Evolutionary conservation across 2,329 filamentous ascomycete species (phyloP).

Genomic region (Paraconiothyrium brasiliense): DNA sequence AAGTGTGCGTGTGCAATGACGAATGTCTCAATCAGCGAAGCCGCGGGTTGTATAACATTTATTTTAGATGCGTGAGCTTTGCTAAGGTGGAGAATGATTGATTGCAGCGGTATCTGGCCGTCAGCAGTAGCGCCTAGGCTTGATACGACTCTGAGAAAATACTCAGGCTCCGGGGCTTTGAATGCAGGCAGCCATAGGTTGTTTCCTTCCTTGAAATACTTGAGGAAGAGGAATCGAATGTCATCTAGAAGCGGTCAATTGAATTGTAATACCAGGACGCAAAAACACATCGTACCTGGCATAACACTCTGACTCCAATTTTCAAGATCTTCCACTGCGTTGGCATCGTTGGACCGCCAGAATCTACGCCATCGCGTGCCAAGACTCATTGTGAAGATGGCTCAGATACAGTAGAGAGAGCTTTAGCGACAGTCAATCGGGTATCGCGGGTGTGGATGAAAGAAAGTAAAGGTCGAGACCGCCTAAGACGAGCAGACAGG

Average conservation of each 20-base stretch:
- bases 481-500: neutral
- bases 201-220: neutral
- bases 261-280: neutral
- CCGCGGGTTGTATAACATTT: neutral
- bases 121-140: neutral
- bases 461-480: neutral
- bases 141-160: neutral
- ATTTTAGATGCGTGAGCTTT: constrained; percentile 1
- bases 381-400: neutral
- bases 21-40: neutral
- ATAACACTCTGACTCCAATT: neutral
- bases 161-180: neutral
- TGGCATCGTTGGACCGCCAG: neutral
- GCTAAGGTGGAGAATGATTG: neutral
- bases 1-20: constrained; percentile 2
- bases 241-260: neutral
- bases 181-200: neutral
- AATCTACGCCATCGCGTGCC: neutral
- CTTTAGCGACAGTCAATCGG: too few species aligned
- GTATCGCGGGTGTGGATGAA: neutral
- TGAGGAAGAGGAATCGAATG: neutral
- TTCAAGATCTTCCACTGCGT: neutral
- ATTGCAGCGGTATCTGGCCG: neutral
- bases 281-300: neutral
- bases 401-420: neutral